Base-by-base conservation (phyloP, 352 stramenopile species). In the Globisporangium polare region DNA sequence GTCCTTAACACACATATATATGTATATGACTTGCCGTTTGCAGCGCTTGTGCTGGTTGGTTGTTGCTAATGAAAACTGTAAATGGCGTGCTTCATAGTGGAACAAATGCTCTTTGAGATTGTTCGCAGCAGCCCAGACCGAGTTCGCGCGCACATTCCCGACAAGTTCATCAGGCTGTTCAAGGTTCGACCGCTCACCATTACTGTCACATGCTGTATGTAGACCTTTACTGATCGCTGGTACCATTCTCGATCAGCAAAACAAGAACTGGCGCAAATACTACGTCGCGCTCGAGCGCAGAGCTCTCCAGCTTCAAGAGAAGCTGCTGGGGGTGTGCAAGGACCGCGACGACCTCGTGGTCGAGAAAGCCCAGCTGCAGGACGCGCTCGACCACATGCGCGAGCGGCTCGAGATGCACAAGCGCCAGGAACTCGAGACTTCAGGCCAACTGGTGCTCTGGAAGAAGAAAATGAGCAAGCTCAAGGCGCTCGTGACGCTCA, bases 181-280 rank as follows among this genome's bases (percentile, higher is more conserved):
- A 89, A 88, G 65, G 74, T 83, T 24, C 41, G 7, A 5, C 4
- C 22, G 12, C 15, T 53, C 6, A 7, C 3, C 26, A 33, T 22
- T n/a, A 3, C 37, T 43, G 37, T n/a, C n/a, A n/a, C n/a, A n/a
- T n/a, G 6, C 15, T n/a, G 15, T 43, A 8, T 5, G 15, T 17
- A 22, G 5, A 33, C 29, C 5, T 33, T 33, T 46, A 10, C 41
- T 46, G 5, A 46, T 8, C 18, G 12, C 8, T 22, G 18, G 18
- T 46, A 46, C 41, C 41, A 3, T 46, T 46, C 18, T 20, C 18
- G 18, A 46, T 46, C 41, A 83, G 64, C 82, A 92, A 77, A 88
- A 72, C 53, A 83, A 82, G 53, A 85, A 83, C 51, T 91, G 82
- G 80, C 68, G 78, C 3, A 92, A 89, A 47, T 89, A 90, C 47